Base-by-base conservation (phyloP, 2,329 filamentous ascomycete species). In the Niveomyces coronatus region DNA sequence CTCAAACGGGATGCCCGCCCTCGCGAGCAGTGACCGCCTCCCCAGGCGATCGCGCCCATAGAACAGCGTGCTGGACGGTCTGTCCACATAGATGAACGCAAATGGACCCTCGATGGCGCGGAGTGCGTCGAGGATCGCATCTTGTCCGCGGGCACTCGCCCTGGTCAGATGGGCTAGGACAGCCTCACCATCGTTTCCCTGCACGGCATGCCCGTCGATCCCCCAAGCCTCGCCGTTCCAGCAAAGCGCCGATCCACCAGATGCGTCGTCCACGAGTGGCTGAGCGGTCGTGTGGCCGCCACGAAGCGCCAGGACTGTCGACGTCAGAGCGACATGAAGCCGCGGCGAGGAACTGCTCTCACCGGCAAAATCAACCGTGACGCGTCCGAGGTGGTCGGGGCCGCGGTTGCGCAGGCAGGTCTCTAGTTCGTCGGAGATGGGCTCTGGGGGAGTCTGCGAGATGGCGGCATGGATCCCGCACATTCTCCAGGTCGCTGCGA, bases 191-290 rank as follows among this genome's bases (percentile, higher is more conserved):
- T 98, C 91, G 53, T 94, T 95, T 41, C 78, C 83, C 5, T 52
- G 42, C n/a, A 94, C 65, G 1, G 57, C 50, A 9, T 69, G 49
- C 23, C 68, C 70, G 8, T 60, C 61, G 35, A 94, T 69, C 41
- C 73, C 80, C 91, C 91, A 98, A 1, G 87, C 89, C 56, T 98
- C 91, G 30, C 91, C 91, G 53, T 98, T 98, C 91, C 91, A 98
- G 68, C 89, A 95, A 3, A 98, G 68, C 1, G 85, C 65, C 1
- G 81, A 85, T 4, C 70, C n/a, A n/a, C n/a, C 68, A 0, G 70
- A 70, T 0, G 49, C 45, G 3, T 53, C 26, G 46, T 82, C 73
- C 29, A 71, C 57, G 4, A 94, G 71, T 2, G 91, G 91, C 56
- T 96, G 91, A 23, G 62, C 55, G 6, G 79, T 75, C 35, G 91